These are phyloP conservation scores for Ascoidea tarda DNA, from an alignment of 805 yeast genomes.

Conservation along the genomic window DNA sequence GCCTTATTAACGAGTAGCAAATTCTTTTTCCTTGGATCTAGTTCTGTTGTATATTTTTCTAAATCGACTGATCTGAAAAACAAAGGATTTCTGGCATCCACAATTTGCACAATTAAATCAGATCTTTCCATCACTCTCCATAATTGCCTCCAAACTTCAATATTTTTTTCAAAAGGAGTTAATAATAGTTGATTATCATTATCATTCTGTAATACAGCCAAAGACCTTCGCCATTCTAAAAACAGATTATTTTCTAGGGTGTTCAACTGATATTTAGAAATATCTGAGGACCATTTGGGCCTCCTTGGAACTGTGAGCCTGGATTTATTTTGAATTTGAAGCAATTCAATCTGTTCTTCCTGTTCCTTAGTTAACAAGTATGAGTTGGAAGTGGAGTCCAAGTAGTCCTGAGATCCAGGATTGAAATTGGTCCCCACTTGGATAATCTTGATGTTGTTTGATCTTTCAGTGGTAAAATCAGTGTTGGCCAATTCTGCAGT, in stretches of 20 bases:
- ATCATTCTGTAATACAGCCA: slow-evolving; percentile 74
- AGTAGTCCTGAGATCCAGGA: neutral
- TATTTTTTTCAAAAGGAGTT: slow-evolving; percentile 93
- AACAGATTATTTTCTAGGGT: slow-evolving; percentile 83
- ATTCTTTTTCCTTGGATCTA: slow-evolving; percentile 64
- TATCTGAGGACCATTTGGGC: slow-evolving; percentile 57
- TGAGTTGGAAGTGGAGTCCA: slow-evolving; percentile 28
- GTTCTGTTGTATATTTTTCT: slow-evolving; percentile 68
- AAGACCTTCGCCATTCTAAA: slow-evolving; percentile 83
- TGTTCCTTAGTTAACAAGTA: slow-evolving; percentile 55
- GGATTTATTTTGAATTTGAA: slow-evolving; percentile 54
- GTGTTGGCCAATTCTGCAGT: slow-evolving; percentile 95
- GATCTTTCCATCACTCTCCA: slow-evolving; percentile 97
- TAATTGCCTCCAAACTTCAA: slow-evolving; percentile 96
- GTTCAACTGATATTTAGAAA: slow-evolving; percentile 66
- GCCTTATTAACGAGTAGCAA: slow-evolving; percentile 86
- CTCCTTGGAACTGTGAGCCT: slow-evolving; percentile 83
- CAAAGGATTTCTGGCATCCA: slow-evolving; percentile 91
- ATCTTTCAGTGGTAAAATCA: slow-evolving; percentile 87
- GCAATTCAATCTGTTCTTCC: slow-evolving; percentile 39
- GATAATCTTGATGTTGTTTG: slow-evolving; percentile 71
- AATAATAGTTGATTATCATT: slow-evolving; percentile 56
- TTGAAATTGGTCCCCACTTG: slow-evolving; percentile 35
- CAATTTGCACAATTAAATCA: slow-evolving; percentile 90
- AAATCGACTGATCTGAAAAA: slow-evolving; percentile 80